These are phyloP conservation scores for Orbilia ellipsospora DNA, from an alignment of 2,329 filamentous ascomycete species.

Conservation along the genomic window DNA sequence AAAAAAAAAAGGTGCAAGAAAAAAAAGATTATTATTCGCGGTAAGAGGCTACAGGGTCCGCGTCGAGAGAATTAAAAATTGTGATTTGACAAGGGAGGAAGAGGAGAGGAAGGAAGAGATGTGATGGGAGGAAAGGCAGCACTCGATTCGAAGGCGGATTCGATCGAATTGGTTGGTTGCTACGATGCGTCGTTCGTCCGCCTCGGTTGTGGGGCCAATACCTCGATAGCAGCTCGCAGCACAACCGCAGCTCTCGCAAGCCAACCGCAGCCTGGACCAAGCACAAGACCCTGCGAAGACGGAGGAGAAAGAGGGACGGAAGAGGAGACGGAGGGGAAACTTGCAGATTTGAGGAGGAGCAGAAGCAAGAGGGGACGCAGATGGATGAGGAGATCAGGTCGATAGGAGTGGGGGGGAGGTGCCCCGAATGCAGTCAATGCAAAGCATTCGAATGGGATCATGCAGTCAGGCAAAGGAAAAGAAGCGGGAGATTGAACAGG, in stretches of 20 bases:
- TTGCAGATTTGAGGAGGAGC: constrained; percentile 17
- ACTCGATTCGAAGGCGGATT: constrained; percentile 15
- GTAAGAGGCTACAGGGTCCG: background rate
- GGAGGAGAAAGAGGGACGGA: constrained; percentile 13
- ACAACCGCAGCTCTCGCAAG: constrained; percentile 20
- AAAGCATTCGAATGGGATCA: too few relatives aligned
- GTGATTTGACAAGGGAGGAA: constrained; percentile 46
- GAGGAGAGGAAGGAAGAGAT: constrained; percentile 12
- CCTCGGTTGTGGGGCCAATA: constrained; percentile 51
- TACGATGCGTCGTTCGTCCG: constrained; percentile 48
- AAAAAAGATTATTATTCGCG: background rate
- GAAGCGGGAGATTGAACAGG: too few relatives aligned
- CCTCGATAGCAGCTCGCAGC: constrained; percentile 36
- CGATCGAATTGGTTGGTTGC: constrained; percentile 45
- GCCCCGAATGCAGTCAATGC: too few relatives aligned
- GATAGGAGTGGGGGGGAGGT: too few relatives aligned
- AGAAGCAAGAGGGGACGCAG: background rate
- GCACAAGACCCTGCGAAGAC: constrained; percentile 35
- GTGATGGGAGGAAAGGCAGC: constrained; percentile 32
- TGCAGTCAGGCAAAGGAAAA: too few relatives aligned
- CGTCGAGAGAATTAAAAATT: constrained; percentile 10
- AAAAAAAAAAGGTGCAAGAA: constrained; percentile 11
- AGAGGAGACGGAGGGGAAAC: background rate
- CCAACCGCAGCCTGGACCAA: constrained; percentile 24
- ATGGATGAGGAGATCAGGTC: too few relatives aligned